Base-by-base conservation (phyloP, 768 basidiomycete genomes). In the Rhodotorula diobovata region DNA sequence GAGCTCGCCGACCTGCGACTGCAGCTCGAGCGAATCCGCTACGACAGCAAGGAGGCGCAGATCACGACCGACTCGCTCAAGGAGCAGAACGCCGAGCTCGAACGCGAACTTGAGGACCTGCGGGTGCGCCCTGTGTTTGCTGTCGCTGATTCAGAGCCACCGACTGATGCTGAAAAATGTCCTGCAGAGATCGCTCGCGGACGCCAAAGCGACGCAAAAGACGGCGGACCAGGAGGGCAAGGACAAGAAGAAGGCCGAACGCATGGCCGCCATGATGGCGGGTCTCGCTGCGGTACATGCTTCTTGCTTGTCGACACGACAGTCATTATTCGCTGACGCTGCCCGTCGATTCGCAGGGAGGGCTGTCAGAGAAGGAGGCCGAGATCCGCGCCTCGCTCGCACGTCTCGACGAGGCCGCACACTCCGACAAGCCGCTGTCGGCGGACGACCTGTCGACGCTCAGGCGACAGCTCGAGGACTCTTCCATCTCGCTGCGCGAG, bases 201-300 rank as follows among this genome's bases (percentile, higher is more conserved):
- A 93, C 58, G 81, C 92, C 75, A 93, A 91, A 83, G 82, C 84
- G 46, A 85, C 87, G 21, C 90, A 93, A 81, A 90, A 89, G 81
- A 90, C 91, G 70, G 86, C 89, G 25, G 88, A 89, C 50, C 88
- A 88, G 43, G 96, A 98, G 80, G 96, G 97, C 80, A 97, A 94
- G 83, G 96, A 99, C 84, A 96, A 92, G 84, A 87, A 90, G 81
- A 98, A 98, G 81, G 93, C 95, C 78, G 95, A 98, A 84, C 97
- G 97, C 85, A 91, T 99, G 90, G 93, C 92, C 16, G 84, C 93
- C 75, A 96, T 99, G 92, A 97, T 99, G 95, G 92, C 95, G 68
- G 94, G 95, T 81, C 95, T 99, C 76, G 94, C 98, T 81, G 86
- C 90, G 72, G 95, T 95, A 75, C 78, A 89, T 72, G 32, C 56